phyloP scores from a whole-genome alignment of 257 asterid species.

The Solanum arcanum region DNA sequence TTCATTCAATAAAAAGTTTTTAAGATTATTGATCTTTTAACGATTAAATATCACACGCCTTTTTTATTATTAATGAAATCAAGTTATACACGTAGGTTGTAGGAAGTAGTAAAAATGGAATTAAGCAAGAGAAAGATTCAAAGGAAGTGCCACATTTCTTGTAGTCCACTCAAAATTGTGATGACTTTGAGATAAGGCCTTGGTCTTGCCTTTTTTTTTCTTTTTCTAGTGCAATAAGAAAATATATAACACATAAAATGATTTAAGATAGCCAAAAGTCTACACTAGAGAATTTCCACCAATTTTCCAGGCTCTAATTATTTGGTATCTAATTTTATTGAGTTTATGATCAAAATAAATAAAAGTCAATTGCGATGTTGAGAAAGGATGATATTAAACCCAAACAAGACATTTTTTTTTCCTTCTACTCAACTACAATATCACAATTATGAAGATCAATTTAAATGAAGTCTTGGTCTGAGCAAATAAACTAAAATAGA shows the following conservation, averaged over 20 bases:
- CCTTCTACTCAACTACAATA: background rate
- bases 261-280: background rate
- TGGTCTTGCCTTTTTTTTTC: background rate
- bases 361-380: too few relatives aligned
- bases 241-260: background rate
- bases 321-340: background rate
- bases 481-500: too few relatives aligned
- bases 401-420: background rate
- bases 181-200: background rate
- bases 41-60: too few relatives aligned
- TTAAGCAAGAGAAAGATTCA: background rate
- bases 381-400: too few relatives aligned
- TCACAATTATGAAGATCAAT: background rate
- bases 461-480: background rate
- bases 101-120: background rate
- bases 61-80: background rate
- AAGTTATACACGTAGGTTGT: background rate
- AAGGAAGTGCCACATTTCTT: background rate
- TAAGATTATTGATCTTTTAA: too few relatives aligned
- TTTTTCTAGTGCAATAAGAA: background rate
- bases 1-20: too few relatives aligned
- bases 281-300: background rate
- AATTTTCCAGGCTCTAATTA: background rate
- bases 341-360: background rate
- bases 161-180: background rate